These are phyloP conservation scores for Lasiosphaeriaceae sp. DNA, from an alignment of 495 filamentous ascomycete species.

Conservation along the genomic window DNA sequence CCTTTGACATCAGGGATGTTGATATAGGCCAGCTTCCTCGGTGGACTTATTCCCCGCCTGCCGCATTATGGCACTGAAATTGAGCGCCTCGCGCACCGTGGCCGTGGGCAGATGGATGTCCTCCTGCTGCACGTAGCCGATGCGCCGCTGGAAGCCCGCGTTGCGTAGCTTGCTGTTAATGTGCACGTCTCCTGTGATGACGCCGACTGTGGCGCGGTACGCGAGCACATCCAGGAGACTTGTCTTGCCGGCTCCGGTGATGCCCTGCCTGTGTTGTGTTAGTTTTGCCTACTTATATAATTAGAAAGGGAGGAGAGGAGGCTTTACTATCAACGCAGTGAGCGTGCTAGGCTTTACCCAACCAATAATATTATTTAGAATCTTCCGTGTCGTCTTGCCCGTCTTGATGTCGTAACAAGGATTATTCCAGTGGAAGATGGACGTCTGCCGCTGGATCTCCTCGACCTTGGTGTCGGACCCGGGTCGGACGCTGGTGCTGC, in stretches of 20 bases:
- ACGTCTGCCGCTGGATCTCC: background rate
- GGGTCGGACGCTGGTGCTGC: background rate
- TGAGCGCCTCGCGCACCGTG: constrained; percentile 77
- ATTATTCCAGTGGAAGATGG: constrained; percentile 64
- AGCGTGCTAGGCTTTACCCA: constrained; percentile 79
- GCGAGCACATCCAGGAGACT: constrained; percentile 60
- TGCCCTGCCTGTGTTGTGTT: too few relatives aligned
- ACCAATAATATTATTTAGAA: constrained; percentile 67
- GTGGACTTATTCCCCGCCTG: constrained; percentile 48
- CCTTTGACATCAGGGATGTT: too few relatives aligned
- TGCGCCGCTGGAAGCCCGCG: constrained; percentile 66
- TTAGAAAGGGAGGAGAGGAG: too few relatives aligned
- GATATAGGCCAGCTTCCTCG: constrained; percentile 71
- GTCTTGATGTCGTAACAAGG: constrained; percentile 74
- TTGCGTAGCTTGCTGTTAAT: constrained; percentile 66
- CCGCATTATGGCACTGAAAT: constrained; percentile 72
- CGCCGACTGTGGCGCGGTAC: constrained; percentile 64
- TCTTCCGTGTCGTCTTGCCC: constrained; percentile 58
- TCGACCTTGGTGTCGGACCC: background rate
- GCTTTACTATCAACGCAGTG: constrained; percentile 70
- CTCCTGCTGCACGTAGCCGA: constrained; percentile 78
- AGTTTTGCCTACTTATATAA: too few relatives aligned
- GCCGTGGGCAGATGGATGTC: constrained; percentile 74
- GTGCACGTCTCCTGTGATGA: constrained; percentile 64
- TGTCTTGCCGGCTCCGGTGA: constrained; percentile 73